These are phyloP conservation scores for Eutrema japonicum DNA, from an alignment of 345 rosid species.

Conservation along the genomic window DNA sequence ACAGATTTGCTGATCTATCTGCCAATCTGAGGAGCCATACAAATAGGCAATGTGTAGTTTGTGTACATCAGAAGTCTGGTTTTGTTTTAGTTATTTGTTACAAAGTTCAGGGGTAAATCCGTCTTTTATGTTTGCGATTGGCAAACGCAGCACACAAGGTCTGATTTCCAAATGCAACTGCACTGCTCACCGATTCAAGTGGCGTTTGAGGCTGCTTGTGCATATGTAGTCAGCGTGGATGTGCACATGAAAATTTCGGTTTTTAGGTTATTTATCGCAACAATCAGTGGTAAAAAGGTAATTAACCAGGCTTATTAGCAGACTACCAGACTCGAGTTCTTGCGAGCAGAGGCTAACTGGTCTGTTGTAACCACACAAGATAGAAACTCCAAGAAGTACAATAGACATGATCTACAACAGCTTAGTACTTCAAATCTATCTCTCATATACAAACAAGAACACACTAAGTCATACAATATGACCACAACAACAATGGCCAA, in stretches of 20 bases:
- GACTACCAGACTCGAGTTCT: background rate
- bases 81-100: background rate
- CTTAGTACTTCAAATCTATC: background rate
- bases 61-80: conserved; percentile 24
- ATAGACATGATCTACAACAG: conserved; percentile 1
- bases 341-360: background rate
- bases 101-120: conserved; percentile 1
- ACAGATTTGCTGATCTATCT: conserved; percentile 40
- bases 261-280: background rate
- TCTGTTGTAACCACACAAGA: background rate
- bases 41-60: conserved; percentile 13
- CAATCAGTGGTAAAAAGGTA: background rate
- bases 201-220: background rate
- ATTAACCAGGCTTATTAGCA: background rate
- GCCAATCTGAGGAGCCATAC: conserved; percentile 27
- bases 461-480: background rate
- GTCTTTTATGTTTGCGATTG: background rate
- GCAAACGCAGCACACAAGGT: background rate
- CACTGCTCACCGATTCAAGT: background rate
- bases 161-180: background rate
- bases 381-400: background rate
- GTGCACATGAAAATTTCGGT: background rate
- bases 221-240: background rate
- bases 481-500: conserved; percentile 24
- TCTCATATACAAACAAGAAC: conserved; percentile 27